Evolutionary conservation across 257 asterid species (phyloP).

Genomic region (Fraxinus pennsylvanica): DNA sequence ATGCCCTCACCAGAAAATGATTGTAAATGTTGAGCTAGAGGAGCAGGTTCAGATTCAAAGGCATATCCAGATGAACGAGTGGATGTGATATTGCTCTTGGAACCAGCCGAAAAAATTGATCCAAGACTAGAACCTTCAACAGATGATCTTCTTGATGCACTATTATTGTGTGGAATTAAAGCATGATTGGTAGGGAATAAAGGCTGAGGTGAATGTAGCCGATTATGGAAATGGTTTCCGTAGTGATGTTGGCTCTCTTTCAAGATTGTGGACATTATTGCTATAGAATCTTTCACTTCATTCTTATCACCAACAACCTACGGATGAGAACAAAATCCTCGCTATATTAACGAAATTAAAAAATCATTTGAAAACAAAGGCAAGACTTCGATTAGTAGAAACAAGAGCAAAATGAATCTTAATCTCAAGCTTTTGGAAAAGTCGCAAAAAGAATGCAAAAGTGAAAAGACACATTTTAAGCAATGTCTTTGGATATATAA

Average conservation of each 20-base stretch:
- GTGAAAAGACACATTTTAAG: constrained; percentile 4
- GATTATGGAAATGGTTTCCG: constrained; percentile 58
- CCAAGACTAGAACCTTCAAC: constrained; percentile 64
- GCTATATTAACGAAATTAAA: constrained; percentile 7
- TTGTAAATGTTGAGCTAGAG: constrained; percentile 47
- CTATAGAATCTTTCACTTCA: constrained; percentile 74
- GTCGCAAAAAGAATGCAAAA: constrained; percentile 8
- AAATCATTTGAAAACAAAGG: not conserved
- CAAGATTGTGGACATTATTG: constrained; percentile 73
- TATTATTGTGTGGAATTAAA: constrained; percentile 43
- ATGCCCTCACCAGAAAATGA: constrained; percentile 60
- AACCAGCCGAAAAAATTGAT: constrained; percentile 55
- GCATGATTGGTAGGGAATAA: constrained; percentile 61
- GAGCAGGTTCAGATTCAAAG: constrained; percentile 51
- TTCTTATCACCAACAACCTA: constrained; percentile 86
- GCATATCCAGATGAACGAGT: constrained; percentile 60
- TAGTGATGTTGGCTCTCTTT: constrained; percentile 96
- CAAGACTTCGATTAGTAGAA: constrained; percentile 1
- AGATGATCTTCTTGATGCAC: constrained; percentile 45
- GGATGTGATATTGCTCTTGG: constrained; percentile 51
- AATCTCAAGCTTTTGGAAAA: constrained; percentile 9
- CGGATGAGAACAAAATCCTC: constrained; percentile 16
- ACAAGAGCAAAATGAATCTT: constrained; percentile 17
- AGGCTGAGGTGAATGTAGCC: constrained; percentile 63
- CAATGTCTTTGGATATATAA: constrained; percentile 6